phyloP scores from a whole-genome alignment of 331 rosid species.

The Cucumis variabilis region DNA sequence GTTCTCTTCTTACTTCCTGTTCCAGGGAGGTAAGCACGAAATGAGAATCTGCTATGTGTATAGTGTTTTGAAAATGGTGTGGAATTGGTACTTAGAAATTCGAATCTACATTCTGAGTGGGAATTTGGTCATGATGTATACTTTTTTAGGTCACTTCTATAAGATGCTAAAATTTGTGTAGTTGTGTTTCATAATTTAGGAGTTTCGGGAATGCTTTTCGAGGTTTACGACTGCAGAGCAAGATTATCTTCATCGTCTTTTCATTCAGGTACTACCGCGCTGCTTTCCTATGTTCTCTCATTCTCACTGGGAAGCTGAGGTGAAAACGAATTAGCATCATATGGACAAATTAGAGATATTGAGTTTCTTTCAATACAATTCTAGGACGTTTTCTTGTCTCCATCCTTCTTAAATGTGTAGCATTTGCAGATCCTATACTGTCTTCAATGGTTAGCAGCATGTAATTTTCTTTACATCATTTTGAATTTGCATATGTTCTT shows the following conservation, averaged over 20 bases:
- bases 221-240: constrained; percentile 59
- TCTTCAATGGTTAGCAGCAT: constrained; percentile 25
- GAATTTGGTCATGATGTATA: background rate
- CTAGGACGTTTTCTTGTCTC: constrained; percentile 2
- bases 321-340: background rate
- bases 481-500: background rate
- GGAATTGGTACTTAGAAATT: background rate
- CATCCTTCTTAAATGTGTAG: background rate
- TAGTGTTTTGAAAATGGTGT: background rate
- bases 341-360: background rate
- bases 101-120: background rate
- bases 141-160: constrained; percentile 10
- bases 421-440: background rate
- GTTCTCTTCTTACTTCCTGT: constrained; percentile 70
- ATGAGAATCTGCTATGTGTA: background rate
- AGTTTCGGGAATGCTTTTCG: constrained; percentile 63
- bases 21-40: constrained; percentile 62
- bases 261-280: constrained; percentile 62
- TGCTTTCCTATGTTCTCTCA: background rate
- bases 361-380: background rate
- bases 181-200: constrained; percentile 48
- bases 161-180: background rate
- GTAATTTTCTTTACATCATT: background rate
- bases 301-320: background rate
- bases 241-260: constrained; percentile 65